Base-by-base conservation (phyloP, 768 basidiomycete genomes). In the Glaciozyma antarctica region DNA sequence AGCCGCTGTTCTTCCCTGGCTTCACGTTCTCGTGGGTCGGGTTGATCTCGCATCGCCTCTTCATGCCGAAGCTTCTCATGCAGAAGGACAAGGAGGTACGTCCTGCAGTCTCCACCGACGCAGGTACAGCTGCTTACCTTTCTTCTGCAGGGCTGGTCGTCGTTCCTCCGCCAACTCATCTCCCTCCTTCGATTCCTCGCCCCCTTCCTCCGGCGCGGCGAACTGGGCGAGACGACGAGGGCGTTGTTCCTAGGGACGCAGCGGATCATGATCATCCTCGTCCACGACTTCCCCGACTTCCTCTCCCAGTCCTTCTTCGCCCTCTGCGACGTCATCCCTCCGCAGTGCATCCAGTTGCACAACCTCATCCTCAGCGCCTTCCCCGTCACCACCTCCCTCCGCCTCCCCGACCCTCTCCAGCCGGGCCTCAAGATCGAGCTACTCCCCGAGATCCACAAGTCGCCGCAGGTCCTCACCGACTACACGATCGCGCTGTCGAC, bases 21-120 rank as follows among this genome's bases (percentile, higher is more conserved):
- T 99, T 99, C 77, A 88, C 93, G 2, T 99, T 98, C 78, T 94
- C 92, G 21, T 99, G 94, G 94, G 86, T 97, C 82, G 88, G 87
- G 69, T 81, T 98, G 53, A 86, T 99, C 74, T 97, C 95, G 28
- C 95, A 98, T 78, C 82, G 94, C 61, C 80, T 90, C 64, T 95
- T 98, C 82, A 93, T 99, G 91, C 93, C 95, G 19, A 94, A 95
- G 76, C 77, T 99, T 54, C 80, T 98, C 45, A 77, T 87, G 47
- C 85, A 88, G 26, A 86, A 90, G 75, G 89, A 91, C 75, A 85
- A 91, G 58, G 93, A 94, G 26, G 62, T 66, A 53, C 48, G 69
- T 44, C 3, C 22, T 22, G 7, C 1, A 13, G 41, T 24, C 21
- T 26, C n/a, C 22, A 24, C 17, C 45, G 28, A 8, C 4, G 16